A percentile compares a stretch with the other conserved stretches of the same genome.
Conservation (phyloP, 495 filamentous ascomycete genomes). For the Tuber calosporum region DNA sequence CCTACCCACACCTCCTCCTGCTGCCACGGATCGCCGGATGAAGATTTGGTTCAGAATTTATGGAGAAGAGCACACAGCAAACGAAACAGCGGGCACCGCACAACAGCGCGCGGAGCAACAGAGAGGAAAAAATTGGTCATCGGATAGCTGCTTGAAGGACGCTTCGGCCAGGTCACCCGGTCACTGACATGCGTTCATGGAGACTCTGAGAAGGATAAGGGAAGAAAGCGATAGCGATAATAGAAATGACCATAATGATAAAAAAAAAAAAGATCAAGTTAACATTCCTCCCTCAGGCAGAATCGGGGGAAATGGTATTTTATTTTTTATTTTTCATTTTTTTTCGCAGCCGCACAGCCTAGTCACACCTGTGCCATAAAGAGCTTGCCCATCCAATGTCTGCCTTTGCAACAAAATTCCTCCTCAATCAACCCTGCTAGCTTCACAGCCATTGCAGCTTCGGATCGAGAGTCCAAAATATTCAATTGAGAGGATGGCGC, state of each 20-base stretch:
- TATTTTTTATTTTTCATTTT: no score
- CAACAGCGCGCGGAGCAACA: background rate
- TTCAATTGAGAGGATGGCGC: background rate
- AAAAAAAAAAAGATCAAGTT: background rate
- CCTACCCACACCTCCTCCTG: background rate
- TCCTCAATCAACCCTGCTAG: background rate
- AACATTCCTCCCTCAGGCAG: background rate
- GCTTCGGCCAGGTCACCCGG: conserved; percentile 2
- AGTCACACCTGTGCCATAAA: background rate
- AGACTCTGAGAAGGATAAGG: background rate
- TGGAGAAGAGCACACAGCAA: background rate
- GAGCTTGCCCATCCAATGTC: background rate
- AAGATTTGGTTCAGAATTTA: background rate
- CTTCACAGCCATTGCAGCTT: background rate
- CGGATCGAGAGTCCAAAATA: conserved; percentile 1
- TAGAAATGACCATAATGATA: background rate
- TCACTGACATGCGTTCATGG: conserved; percentile 2
- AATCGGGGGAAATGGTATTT: background rate
- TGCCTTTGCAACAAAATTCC: background rate
- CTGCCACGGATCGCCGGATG: background rate
- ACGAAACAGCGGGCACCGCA: background rate
- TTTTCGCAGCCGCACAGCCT: background rate
- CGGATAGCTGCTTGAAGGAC: background rate
- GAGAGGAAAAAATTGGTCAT: background rate
- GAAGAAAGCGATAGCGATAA: background rate